Evolutionary conservation across 2,329 filamentous ascomycete genomes (phyloP), one percentile per base, ranked within the genome.

Genomic region (Passalora sequoiae): DNA sequence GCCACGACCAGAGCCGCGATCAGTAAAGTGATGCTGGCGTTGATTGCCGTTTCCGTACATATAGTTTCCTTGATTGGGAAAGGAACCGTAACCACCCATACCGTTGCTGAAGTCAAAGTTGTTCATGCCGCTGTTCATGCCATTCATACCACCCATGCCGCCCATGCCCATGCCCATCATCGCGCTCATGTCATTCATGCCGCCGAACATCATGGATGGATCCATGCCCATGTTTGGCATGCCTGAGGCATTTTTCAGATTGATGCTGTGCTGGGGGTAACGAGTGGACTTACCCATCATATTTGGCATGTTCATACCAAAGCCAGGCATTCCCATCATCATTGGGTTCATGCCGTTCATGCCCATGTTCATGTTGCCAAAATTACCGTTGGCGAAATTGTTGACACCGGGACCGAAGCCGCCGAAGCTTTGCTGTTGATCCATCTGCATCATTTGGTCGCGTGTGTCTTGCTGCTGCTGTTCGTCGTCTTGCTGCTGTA

Each of bases 221-320:
- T 89, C 85, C 86, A 94, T 92, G 67, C 77, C 77, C 84, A 91
- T 88, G 60, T 80, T 80, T 55, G 83, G 72, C 84, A 92, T 89
- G 62, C 80, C 85, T 36, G 35, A 25, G 19, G 22, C 32, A 33
- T 42, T 35, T 43, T 44, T 57, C 45, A 52, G 46, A 27, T 28
- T 40, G 25, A 67, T 56, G 61, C 9, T 62, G 28, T 38, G 30
- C 33, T 38, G 13, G 33, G 31, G 44, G 43, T 33, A 38, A 35
- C 29, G 21, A 25, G 28, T 22, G 21, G 32, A 74, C 86, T 63
- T 78, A 96, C 89, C 86, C 86, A 96, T 95, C 80, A 91, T 88
- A 44, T 59, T 60, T 39, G 57, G 54, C 59, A 62, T 80, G 80
- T 79, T 65, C 68, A 61, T 66, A 63, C 49, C 49, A 39, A 60